Evolutionary conservation across 2,329 filamentous ascomycete species (phyloP).

Genomic region (Mycosphaerella sp.): DNA sequence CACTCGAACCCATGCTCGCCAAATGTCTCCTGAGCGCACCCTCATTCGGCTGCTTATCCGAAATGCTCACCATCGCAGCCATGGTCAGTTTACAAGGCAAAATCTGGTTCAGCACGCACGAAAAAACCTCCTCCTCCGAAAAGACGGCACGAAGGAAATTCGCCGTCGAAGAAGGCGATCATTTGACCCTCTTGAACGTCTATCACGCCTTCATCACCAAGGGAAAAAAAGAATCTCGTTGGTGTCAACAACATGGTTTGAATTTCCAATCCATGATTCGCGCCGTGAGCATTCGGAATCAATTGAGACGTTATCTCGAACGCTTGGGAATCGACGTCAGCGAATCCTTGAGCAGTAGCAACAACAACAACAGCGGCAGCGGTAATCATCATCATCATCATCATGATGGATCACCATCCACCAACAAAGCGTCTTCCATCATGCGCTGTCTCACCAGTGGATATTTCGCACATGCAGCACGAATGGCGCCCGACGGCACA

Average conservation of each 20-base stretch:
- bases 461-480: constrained; percentile 87
- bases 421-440: constrained; percentile 47
- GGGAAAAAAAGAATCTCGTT: constrained; percentile 74
- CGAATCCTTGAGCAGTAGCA: constrained; percentile 48
- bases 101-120: constrained; percentile 69
- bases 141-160: constrained; percentile 74
- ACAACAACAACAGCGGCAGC: too few relatives aligned
- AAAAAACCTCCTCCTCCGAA: constrained; percentile 57
- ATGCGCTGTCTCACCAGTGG: constrained; percentile 78
- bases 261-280: constrained; percentile 79
- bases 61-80: constrained; percentile 85
- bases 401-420: too few relatives aligned
- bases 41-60: constrained; percentile 69
- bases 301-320: constrained; percentile 81
- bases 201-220: constrained; percentile 81
- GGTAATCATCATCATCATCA: too few relatives aligned
- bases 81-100: constrained; percentile 84
- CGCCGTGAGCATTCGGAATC: constrained; percentile 77
- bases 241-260: constrained; percentile 78
- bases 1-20: constrained; percentile 92
- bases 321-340: constrained; percentile 68
- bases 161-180: constrained; percentile 87
- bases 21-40: constrained; percentile 73
- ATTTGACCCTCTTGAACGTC: constrained; percentile 87
- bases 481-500: constrained; percentile 88